A percentile compares a stretch with the other conserved stretches of the same genome.
Conservation (phyloP, 345 rosid species). For the Citrus unshiu region DNA sequence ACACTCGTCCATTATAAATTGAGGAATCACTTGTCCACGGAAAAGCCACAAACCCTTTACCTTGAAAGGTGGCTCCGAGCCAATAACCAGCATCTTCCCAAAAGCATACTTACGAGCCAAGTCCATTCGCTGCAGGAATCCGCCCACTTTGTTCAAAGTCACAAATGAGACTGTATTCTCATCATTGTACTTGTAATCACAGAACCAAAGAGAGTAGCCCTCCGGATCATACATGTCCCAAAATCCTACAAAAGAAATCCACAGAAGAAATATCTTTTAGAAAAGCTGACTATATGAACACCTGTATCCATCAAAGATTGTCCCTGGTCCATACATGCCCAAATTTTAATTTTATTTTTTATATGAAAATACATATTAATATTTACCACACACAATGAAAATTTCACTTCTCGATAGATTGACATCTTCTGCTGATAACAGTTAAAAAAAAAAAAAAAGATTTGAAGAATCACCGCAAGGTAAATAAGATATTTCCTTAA, state of each 20-base stretch:
- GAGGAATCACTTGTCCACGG: slow-evolving; percentile 82
- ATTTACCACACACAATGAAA: neutral
- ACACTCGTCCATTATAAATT: slow-evolving; percentile 82
- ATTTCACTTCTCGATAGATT: neutral
- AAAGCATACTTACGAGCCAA: slow-evolving; percentile 87
- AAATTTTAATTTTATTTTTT: too few species aligned
- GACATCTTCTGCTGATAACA: neutral
- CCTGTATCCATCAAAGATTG: neutral
- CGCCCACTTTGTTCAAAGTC: slow-evolving; percentile 88
- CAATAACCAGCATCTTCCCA: slow-evolving; percentile 90
- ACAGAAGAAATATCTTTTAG: neutral
- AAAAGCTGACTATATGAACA: neutral
- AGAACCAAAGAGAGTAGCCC: slow-evolving; percentile 70
- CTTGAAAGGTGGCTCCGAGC: slow-evolving; percentile 75
- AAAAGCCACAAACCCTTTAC: slow-evolving; percentile 95
- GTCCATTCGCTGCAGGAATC: slow-evolving; percentile 96
- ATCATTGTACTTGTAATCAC: slow-evolving; percentile 91
- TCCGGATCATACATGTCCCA: slow-evolving; percentile 15
- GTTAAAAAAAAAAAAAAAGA: neutral
- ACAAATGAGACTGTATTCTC: slow-evolving; percentile 91
- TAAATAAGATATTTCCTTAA: neutral
- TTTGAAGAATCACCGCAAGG: neutral
- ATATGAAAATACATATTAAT: too few species aligned
- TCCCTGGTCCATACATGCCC: neutral
- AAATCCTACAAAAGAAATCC: slow-evolving; percentile 1